phyloP scores from a whole-genome alignment of 805 yeast genomes.

The Metahyphopichia silvanorum region DNA sequence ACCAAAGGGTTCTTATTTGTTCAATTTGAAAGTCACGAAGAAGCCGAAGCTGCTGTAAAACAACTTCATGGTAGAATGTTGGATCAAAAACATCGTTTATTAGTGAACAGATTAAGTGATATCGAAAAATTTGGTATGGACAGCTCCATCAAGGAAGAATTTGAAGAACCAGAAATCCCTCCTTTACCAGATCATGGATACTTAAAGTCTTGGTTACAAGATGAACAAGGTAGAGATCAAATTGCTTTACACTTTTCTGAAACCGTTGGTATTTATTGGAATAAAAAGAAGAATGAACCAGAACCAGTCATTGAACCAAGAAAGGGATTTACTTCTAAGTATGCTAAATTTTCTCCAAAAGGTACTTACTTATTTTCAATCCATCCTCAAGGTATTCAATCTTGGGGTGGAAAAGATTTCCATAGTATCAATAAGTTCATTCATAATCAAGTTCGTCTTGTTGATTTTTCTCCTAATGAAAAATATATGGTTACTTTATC shows the following conservation, averaged over 20 bases:
- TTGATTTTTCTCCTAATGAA: conserved; percentile 92
- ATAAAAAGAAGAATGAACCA: conserved; percentile 66
- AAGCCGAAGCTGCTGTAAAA: conserved; percentile 77
- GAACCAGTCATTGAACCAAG: conserved; percentile 78
- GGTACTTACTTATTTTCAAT: conserved; percentile 86
- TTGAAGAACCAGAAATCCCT: conserved; percentile 69
- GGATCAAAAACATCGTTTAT: conserved; percentile 88
- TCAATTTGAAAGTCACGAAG: conserved; percentile 65
- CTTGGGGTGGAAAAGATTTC: conserved; percentile 91
- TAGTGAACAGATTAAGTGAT: conserved; percentile 78
- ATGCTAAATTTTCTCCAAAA: conserved; percentile 86
- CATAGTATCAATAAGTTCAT: conserved; percentile 70
- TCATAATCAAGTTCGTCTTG: conserved; percentile 85
- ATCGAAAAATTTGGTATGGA: conserved; percentile 73
- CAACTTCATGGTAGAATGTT: conserved; percentile 83
- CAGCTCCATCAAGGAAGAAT: conserved; percentile 59
- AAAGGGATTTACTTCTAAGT: conserved; percentile 82
- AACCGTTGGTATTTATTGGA: conserved; percentile 83
- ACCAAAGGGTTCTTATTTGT: conserved; percentile 86
- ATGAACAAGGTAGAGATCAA: conserved; percentile 87
- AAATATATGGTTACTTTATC: conserved; percentile 87
- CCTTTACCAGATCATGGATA: conserved; percentile 75
- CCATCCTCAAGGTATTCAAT: conserved; percentile 91
- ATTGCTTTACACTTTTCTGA: conserved; percentile 76
- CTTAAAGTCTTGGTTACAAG: conserved; percentile 88